Evolutionary conservation across 495 filamentous ascomycete genomes (phyloP).

Genomic region (Penicillium robsamsonii): DNA sequence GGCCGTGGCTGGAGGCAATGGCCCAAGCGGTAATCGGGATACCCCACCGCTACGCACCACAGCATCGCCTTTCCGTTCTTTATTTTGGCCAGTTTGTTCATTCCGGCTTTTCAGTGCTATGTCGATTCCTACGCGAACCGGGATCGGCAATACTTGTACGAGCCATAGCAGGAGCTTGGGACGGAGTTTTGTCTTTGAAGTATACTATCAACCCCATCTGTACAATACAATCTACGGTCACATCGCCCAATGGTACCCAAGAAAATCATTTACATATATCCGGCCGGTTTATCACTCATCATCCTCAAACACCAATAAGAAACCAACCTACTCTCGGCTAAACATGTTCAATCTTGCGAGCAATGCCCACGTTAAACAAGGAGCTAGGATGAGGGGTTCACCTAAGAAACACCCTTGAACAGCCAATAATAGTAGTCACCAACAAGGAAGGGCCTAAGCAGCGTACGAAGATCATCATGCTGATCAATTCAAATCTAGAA

Average conservation of each 20-base stretch:
- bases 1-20: conserved; percentile 88
- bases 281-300: neutral
- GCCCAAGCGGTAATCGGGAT: conserved; percentile 56
- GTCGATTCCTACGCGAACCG: conserved; percentile 13
- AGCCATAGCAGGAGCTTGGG: conserved; percentile 33
- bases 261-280: conserved; percentile 2
- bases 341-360: neutral
- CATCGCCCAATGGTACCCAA: conserved; percentile 11
- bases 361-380: neutral
- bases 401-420: neutral
- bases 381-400: neutral
- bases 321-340: no score
- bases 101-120: conserved; percentile 30
- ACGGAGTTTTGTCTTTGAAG: conserved; percentile 32
- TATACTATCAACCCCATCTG: conserved; percentile 20
- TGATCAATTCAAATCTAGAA: neutral
- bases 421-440: neutral
- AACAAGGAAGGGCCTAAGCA: neutral
- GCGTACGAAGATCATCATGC: neutral
- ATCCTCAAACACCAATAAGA: neutral
- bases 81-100: conserved; percentile 12
- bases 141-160: conserved; percentile 26
- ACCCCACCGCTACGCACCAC: neutral
- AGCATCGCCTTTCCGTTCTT: conserved; percentile 18
- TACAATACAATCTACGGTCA: conserved; percentile 23